These are phyloP conservation scores for Acacia crassicarpa DNA, from an alignment of 306 rosid species.

Conservation along the genomic window DNA sequence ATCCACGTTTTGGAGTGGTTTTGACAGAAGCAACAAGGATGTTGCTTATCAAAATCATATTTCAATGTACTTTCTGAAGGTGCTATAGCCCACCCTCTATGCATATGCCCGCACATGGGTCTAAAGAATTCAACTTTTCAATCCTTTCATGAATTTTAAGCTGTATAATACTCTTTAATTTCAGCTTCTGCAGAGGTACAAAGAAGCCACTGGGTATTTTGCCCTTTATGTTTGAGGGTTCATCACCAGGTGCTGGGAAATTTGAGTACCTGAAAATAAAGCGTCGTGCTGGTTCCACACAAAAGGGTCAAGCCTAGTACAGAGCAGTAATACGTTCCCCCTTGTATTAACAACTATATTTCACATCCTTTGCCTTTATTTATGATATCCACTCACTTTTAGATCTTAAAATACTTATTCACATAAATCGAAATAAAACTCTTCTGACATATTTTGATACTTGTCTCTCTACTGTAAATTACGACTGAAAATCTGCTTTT, in stretches of 20 bases:
- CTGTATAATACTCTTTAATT: not conserved
- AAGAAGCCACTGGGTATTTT: conserved; percentile 53
- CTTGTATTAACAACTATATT: conserved; percentile 4
- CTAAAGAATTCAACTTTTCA: not conserved
- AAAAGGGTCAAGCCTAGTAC: not conserved
- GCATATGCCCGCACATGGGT: not conserved
- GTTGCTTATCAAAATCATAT: not conserved
- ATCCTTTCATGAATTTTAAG: not conserved
- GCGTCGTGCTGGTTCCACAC: conserved; percentile 30
- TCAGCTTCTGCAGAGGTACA: conserved; percentile 62
- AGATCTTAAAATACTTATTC: too few relatives aligned
- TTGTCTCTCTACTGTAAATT: too few relatives aligned
- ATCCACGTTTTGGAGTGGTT: not conserved
- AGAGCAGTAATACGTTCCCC: not conserved
- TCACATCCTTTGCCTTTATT: not conserved
- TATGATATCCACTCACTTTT: not conserved
- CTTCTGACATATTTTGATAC: too few relatives aligned
- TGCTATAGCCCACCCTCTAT: not conserved
- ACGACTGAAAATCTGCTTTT: too few relatives aligned
- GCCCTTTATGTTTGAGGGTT: conserved; percentile 67
- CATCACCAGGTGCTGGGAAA: conserved; percentile 58
- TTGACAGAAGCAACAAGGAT: not conserved
- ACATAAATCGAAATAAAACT: too few relatives aligned
- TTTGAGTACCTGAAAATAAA: conserved; percentile 54
- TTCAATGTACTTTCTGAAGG: too few relatives aligned